Conservation (phyloP, 2,329 filamentous ascomycete species). For the Alternaria consortialis region DNA sequence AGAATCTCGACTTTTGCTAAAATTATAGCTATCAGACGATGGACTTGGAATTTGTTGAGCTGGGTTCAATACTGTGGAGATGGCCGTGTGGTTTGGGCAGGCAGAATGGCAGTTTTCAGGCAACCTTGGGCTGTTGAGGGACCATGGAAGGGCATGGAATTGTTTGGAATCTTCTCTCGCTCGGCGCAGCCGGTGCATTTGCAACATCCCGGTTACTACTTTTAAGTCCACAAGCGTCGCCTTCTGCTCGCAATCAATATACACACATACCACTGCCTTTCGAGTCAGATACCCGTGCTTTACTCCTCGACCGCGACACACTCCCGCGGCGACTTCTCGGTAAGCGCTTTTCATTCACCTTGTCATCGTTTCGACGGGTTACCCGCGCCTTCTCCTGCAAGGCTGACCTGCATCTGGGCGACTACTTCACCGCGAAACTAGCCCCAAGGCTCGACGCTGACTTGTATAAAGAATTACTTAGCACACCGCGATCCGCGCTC, state of each 20-base stretch:
- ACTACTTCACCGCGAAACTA: slow-evolving; percentile 17
- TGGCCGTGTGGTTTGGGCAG: slow-evolving; percentile 8
- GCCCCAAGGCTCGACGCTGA: slow-evolving; percentile 27
- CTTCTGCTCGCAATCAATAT: slow-evolving; percentile 24
- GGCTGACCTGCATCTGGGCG: slow-evolving; percentile 26
- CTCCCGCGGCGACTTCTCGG: slow-evolving; percentile 24
- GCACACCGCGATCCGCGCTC: slow-evolving; percentile 12
- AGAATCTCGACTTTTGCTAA: neutral
- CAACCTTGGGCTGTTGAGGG: slow-evolving; percentile 37
- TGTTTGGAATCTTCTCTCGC: slow-evolving; percentile 46
- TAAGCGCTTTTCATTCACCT: slow-evolving; percentile 23
- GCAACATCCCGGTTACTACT: slow-evolving; percentile 44
- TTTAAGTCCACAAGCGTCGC: slow-evolving; percentile 44
- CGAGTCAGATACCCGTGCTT: slow-evolving; percentile 19
- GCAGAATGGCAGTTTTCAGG: slow-evolving; percentile 5
- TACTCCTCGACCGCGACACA: neutral
- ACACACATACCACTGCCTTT: slow-evolving; percentile 13
- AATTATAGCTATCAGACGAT: too few relatives aligned
- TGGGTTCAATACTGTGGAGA: neutral
- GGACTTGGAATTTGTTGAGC: neutral
- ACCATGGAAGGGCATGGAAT: slow-evolving; percentile 48
- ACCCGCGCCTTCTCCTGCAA: slow-evolving; percentile 20
- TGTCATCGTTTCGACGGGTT: slow-evolving; percentile 10
- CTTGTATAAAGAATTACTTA: slow-evolving; percentile 15
- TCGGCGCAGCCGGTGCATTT: slow-evolving; percentile 47